These are phyloP conservation scores for Nicotiana benthamiana DNA, from an alignment of 257 asterid species.

Conservation along the genomic window DNA sequence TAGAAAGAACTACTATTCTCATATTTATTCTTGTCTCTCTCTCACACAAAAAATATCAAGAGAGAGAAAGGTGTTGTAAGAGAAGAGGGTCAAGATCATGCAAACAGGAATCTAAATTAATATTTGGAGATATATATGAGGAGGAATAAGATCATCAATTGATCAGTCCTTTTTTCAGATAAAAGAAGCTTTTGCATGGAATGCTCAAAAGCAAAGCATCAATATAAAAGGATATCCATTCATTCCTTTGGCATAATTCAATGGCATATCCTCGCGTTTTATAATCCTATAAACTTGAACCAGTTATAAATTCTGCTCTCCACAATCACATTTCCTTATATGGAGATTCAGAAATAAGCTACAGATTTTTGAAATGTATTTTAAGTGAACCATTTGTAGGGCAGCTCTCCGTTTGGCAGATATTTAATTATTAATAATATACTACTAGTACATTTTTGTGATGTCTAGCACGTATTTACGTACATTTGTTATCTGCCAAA, in stretches of 20 bases:
- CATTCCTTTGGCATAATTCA: neutral
- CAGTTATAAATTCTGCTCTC: neutral
- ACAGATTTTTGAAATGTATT: neutral
- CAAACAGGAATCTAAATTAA: slow-evolving; percentile 10
- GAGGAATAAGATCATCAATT: neutral
- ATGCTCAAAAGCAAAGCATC: slow-evolving; percentile 5
- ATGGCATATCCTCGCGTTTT: neutral
- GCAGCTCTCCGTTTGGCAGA: slow-evolving; percentile 10
- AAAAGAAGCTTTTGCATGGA: slow-evolving; percentile 15
- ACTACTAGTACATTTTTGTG: neutral
- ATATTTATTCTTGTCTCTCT: neutral
- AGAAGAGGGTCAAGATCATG: slow-evolving; percentile 12
- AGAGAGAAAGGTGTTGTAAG: neutral
- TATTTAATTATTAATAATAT: neutral
- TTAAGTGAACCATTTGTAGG: slow-evolving; percentile 15
- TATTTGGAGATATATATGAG: neutral
- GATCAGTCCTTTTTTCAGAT: neutral
- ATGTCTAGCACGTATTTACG: neutral
- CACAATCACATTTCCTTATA: neutral
- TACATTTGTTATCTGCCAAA: slow-evolving; percentile 11
- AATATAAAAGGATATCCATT: neutral
- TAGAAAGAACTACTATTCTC: too few species aligned
- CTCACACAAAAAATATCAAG: neutral
- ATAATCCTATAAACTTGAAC: neutral
- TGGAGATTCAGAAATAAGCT: neutral